A percentile compares a stretch with the other conserved stretches of the same genome.
phyloP scores from a whole-genome alignment of 768 basidiomycete genomes.

The Leccinum obscurum region DNA sequence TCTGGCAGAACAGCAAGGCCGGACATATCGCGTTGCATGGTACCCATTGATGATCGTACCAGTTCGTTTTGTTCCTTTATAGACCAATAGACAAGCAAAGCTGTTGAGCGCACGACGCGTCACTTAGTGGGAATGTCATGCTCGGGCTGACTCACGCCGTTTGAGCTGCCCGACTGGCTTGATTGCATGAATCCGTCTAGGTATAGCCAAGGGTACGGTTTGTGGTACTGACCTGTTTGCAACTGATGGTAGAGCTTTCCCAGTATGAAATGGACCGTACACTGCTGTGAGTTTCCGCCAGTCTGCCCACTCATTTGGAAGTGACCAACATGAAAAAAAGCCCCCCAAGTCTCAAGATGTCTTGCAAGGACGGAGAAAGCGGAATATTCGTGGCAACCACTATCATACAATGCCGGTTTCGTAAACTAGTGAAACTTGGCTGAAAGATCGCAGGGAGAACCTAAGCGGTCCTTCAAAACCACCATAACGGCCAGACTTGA shows the following conservation, averaged over 20 bases:
- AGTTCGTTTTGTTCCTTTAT: background rate
- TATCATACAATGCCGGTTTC: background rate
- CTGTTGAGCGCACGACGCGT: background rate
- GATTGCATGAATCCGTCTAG: background rate
- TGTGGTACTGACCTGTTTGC: background rate
- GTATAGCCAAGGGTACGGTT: background rate
- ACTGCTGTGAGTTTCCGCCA: background rate
- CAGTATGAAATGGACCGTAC: background rate
- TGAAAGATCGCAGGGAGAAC: too few species aligned
- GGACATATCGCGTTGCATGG: slow-evolving; percentile 53
- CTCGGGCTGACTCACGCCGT: background rate
- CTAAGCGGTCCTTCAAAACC: background rate
- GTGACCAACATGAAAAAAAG: background rate
- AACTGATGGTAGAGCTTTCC: background rate
- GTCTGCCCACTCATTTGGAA: background rate
- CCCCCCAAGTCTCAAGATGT: background rate
- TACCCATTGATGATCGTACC: background rate
- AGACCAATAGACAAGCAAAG: background rate
- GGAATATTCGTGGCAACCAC: background rate
- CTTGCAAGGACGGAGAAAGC: background rate
- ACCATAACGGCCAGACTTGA: background rate
- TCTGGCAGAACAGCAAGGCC: slow-evolving; percentile 76
- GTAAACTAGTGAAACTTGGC: background rate
- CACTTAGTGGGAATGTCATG: background rate
- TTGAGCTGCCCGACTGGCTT: background rate